Conservation (phyloP, 2,329 filamentous ascomycete genomes). For the Venturia carpophila region DNA sequence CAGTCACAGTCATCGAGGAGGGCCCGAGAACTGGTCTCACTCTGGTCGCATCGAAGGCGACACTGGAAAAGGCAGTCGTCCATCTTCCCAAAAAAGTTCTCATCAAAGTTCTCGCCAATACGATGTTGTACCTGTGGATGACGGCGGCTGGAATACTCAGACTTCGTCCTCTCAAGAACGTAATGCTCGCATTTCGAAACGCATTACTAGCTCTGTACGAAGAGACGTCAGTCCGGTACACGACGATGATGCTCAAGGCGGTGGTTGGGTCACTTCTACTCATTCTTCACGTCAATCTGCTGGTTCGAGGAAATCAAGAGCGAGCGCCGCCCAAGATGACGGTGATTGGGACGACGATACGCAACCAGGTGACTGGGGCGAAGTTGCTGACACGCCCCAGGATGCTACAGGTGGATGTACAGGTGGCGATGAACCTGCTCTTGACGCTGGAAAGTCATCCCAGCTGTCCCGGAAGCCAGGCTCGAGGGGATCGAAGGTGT, state of each 20-base stretch:
- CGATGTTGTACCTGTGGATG: neutral
- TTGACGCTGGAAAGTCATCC: neutral
- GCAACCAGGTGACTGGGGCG: slow-evolving; percentile 1
- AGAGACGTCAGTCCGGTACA: neutral
- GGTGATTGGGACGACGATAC: neutral
- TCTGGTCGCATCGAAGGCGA: neutral
- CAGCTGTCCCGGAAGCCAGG: neutral
- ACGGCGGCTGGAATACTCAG: neutral
- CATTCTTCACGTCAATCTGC: neutral
- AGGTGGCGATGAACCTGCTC: neutral
- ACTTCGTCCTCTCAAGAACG: neutral
- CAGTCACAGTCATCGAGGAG: neutral
- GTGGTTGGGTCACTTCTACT: neutral
- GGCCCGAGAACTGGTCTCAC: neutral
- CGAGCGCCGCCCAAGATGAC: neutral
- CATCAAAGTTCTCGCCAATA: neutral
- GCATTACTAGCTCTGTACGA: neutral
- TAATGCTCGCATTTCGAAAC: neutral
- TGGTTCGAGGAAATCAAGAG: neutral
- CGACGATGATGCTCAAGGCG: neutral
- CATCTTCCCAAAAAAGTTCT: neutral
- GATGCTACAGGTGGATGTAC: neutral
- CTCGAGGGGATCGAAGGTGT: neutral
- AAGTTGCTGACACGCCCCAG: neutral
- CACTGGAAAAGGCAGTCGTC: neutral